Conservation (phyloP, 2,329 filamentous ascomycete genomes). For the Fusarium mundagurra region DNA sequence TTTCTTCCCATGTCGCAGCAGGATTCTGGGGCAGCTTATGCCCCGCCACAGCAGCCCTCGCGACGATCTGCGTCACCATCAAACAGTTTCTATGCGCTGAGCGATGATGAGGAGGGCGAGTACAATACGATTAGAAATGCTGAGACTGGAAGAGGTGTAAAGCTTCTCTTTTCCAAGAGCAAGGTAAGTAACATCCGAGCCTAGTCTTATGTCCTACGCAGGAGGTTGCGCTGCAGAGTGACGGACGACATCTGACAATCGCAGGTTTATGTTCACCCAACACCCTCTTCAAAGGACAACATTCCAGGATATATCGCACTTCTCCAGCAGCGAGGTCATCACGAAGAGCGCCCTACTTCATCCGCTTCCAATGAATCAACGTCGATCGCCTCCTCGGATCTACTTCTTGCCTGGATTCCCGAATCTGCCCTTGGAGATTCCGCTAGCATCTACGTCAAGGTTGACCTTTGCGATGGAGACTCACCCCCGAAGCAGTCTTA, state of each 20-base stretch:
- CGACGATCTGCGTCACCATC: slow-evolving; percentile 73
- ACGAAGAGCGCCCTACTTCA: slow-evolving; percentile 51
- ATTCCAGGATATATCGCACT: slow-evolving; percentile 93
- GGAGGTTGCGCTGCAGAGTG: background rate
- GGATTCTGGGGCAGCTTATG: slow-evolving; percentile 33
- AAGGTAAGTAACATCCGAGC: slow-evolving; percentile 68
- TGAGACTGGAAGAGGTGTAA: slow-evolving; percentile 82
- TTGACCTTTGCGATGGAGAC: slow-evolving; percentile 85
- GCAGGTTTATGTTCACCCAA: slow-evolving; percentile 95
- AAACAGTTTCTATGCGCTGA: slow-evolving; percentile 93
- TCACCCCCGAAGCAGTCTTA: slow-evolving; percentile 86
- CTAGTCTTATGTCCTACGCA: background rate
- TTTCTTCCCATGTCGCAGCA: slow-evolving; percentile 35
- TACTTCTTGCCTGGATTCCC: slow-evolving; percentile 92
- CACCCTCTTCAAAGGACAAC: slow-evolving; percentile 93
- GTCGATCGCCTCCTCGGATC: slow-evolving; percentile 70
- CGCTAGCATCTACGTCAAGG: slow-evolving; percentile 91
- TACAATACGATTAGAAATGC: slow-evolving; percentile 93
- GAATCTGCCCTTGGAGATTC: slow-evolving; percentile 88
- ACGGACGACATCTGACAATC: slow-evolving; percentile 17
- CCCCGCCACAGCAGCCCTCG: slow-evolving; percentile 40
- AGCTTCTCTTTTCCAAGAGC: slow-evolving; percentile 95
- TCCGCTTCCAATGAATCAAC: slow-evolving; percentile 48
- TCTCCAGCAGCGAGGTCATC: slow-evolving; percentile 81
- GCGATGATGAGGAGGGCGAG: slow-evolving; percentile 93